Evolutionary conservation across 2,329 filamentous ascomycete genomes (phyloP), one percentile per base, ranked within the genome.

Genomic region (Aspergillus tamarii): DNA sequence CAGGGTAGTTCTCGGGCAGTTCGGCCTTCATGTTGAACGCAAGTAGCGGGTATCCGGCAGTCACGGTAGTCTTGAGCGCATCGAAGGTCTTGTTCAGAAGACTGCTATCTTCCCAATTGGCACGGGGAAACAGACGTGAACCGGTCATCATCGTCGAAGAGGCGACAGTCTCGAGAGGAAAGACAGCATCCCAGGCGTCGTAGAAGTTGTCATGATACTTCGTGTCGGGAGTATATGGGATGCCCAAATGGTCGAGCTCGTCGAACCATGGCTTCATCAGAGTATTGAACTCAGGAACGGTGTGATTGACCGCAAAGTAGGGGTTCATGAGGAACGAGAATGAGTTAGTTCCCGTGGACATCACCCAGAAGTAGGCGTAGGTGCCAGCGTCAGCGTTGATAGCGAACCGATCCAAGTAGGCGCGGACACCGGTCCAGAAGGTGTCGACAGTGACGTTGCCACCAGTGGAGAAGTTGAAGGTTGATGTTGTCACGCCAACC

Each of bases 51-150:
- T 70, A 67, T 4, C 72, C 75, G 3, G 70, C 69, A n/a, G 68
- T 65, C 16, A 74, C 59, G 1, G 72, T 73, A 7, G 64, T 48
- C 11, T 63, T 64, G 12, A 67, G 62, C 8, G 72, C 72, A 1
- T 70, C 64, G 39, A 78, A 73, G 9, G 76, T 77, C 7, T 63
- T 58, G 41, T 76, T 74, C 21, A 77, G 68, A 1, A 66, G 68
- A 5, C 62, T 39, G 3, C 64, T 53, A 54, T 70, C 67, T 21
- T 71, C 70, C 70, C 72, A 79, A 64, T 78, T 78, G 19, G 63
- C 65, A 32, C 71, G 68, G 2, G 77, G 77, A 62, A 79, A 76
- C 8, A 80, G 75, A 28, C 77, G 76, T 6, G 72, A 75, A 32
- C 68, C 68, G 2, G 73, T 74, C 61, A 68, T 66, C 69, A 70